Conservation (phyloP, 2,329 filamentous ascomycete species). For the Fusarium sp. region DNA sequence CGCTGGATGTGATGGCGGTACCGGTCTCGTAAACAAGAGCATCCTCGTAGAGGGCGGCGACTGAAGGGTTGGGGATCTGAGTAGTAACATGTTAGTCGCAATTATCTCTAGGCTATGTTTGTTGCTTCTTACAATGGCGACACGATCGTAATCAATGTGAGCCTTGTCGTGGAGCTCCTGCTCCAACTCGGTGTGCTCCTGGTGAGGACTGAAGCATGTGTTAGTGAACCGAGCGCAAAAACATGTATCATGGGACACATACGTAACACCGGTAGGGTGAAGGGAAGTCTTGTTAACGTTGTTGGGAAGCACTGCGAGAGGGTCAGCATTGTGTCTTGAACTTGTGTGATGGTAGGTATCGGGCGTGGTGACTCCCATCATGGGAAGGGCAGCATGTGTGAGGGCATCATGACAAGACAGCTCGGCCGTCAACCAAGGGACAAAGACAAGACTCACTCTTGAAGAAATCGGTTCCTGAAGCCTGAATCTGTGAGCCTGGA, state of each 20-base stretch:
- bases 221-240: constrained; percentile 42
- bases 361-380: constrained; percentile 10
- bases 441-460: constrained; percentile 53
- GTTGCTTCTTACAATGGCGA: constrained; percentile 84
- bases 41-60: constrained; percentile 98
- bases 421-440: constrained; percentile 5
- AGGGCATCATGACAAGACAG: constrained; percentile 24
- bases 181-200: constrained; percentile 94
- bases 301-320: constrained; percentile 61
- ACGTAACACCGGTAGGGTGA: constrained; percentile 91
- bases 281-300: constrained; percentile 91
- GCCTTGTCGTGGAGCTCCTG: constrained; percentile 97
- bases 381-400: constrained; percentile 17
- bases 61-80: constrained; percentile 88
- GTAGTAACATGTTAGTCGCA: constrained; percentile 20
- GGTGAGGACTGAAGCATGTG: constrained; percentile 70
- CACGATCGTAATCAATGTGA: constrained; percentile 98
- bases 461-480: constrained; percentile 53
- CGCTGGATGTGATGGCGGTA: constrained; percentile 94
- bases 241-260: constrained; percentile 57
- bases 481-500: constrained; percentile 54
- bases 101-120: neutral
- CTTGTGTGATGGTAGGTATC: constrained; percentile 3
- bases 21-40: constrained; percentile 96
- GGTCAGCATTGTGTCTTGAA: constrained; percentile 37